phyloP scores from a whole-genome alignment of 202 grass and related monocot species.

The Carex arenaria region DNA sequence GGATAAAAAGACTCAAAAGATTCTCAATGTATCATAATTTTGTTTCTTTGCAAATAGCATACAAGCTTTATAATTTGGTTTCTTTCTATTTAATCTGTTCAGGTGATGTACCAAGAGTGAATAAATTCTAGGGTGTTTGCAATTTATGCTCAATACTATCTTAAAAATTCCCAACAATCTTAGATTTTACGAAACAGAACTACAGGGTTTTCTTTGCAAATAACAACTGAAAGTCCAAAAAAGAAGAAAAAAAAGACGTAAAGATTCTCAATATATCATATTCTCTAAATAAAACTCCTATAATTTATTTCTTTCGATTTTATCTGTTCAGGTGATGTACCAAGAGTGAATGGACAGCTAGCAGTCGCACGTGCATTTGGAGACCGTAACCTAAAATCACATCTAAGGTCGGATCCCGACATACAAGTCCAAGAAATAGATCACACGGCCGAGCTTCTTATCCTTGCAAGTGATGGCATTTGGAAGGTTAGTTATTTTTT shows the following conservation, averaged over 20 bases:
- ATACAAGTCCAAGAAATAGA: slow-evolving; percentile 56
- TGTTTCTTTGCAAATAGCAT: too few species aligned
- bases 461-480: slow-evolving; percentile 82
- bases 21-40: not conserved
- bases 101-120: not conserved
- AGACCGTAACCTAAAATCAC: slow-evolving; percentile 84
- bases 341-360: slow-evolving; percentile 83
- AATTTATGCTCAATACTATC: not conserved
- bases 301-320: slow-evolving; percentile 8
- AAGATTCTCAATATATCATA: not conserved
- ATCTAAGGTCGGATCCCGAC: slow-evolving; percentile 81
- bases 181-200: not conserved
- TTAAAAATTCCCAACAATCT: not conserved
- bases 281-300: not conserved
- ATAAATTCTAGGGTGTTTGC: not conserved
- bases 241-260: not conserved
- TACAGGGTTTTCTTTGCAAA: not conserved
- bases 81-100: too few species aligned
- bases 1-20: not conserved
- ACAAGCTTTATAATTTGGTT: too few species aligned
- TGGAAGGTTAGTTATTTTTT: slow-evolving; percentile 58
- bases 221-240: not conserved
- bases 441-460: slow-evolving; percentile 62
- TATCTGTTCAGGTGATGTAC: slow-evolving; percentile 80
- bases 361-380: slow-evolving; percentile 95